phyloP scores from a whole-genome alignment of 106 monocot species.

The Narthecium ossifragum region DNA sequence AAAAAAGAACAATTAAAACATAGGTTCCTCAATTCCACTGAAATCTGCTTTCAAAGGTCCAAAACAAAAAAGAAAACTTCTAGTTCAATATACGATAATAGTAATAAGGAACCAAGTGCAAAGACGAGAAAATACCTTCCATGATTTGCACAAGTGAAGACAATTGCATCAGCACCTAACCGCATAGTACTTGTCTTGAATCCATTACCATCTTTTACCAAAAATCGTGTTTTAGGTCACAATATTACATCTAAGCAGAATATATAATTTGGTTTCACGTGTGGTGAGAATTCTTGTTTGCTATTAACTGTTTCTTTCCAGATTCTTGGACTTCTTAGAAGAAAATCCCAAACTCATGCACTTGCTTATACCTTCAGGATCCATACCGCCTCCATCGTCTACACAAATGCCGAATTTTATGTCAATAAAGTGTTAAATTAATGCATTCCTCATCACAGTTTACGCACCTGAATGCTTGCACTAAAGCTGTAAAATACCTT shows the following conservation, averaged over 20 bases:
- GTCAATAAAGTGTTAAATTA: neutral
- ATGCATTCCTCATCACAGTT: neutral
- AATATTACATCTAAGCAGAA: too few relatives aligned
- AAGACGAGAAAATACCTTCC: conserved; percentile 38
- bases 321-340: conserved; percentile 64
- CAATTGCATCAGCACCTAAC: conserved; percentile 74
- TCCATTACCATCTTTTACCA: conserved; percentile 77
- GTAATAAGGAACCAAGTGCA: too few relatives aligned
- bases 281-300: too few relatives aligned
- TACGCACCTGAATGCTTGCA: neutral
- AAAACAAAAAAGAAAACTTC: neutral
- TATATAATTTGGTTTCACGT: too few relatives aligned
- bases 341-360: conserved; percentile 98
- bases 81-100: neutral
- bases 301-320: too few relatives aligned
- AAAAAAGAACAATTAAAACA: too few relatives aligned
- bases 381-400: conserved; percentile 99
- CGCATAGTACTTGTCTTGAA: conserved; percentile 91
- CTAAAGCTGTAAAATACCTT: conserved; percentile 27
- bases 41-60: too few relatives aligned
- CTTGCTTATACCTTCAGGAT: conserved; percentile 64
- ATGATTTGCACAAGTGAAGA: conserved; percentile 47
- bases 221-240: too few relatives aligned
- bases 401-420: conserved; percentile 8
- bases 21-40: too few relatives aligned